Evolutionary conservation across 2,329 filamentous ascomycete genomes (phyloP).

Genomic region (Pseudogymnoascus sp.): DNA sequence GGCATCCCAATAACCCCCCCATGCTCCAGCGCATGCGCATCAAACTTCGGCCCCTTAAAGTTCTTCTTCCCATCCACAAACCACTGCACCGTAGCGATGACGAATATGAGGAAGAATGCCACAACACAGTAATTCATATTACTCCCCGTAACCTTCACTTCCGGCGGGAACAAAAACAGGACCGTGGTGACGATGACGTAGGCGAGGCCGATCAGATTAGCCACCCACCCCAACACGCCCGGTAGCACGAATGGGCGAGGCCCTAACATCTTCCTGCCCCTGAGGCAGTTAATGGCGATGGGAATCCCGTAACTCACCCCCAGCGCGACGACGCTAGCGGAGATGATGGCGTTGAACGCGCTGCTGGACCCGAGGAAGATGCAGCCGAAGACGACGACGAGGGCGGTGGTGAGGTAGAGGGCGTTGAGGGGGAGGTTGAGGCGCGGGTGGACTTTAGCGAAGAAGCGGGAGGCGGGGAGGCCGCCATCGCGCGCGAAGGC

Average conservation of each 20-base stretch:
- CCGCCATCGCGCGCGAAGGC: constrained; percentile 60
- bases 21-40: constrained; percentile 28
- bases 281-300: constrained; percentile 57
- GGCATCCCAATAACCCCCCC: constrained; percentile 20
- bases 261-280: constrained; percentile 55
- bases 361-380: constrained; percentile 60
- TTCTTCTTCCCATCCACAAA: constrained; percentile 52
- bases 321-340: constrained; percentile 61
- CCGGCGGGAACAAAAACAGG: constrained; percentile 55
- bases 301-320: constrained; percentile 62
- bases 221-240: constrained; percentile 45
- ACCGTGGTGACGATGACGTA: constrained; percentile 53
- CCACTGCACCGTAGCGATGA: constrained; percentile 43
- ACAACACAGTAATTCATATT: constrained; percentile 43
- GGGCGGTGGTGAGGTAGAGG: constrained; percentile 47
- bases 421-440: constrained; percentile 60
- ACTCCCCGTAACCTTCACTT: constrained; percentile 44
- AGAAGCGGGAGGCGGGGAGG: constrained; percentile 50
- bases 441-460: constrained; percentile 50
- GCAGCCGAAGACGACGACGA: constrained; percentile 58
- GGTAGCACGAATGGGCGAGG: constrained; percentile 48
- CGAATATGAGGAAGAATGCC: constrained; percentile 35
- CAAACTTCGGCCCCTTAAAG: constrained; percentile 36
- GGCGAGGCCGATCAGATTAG: constrained; percentile 45
- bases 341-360: constrained; percentile 64